These are phyloP conservation scores for Botrytis paeoniae DNA, from an alignment of 2,329 filamentous ascomycete species.

Conservation along the genomic window DNA sequence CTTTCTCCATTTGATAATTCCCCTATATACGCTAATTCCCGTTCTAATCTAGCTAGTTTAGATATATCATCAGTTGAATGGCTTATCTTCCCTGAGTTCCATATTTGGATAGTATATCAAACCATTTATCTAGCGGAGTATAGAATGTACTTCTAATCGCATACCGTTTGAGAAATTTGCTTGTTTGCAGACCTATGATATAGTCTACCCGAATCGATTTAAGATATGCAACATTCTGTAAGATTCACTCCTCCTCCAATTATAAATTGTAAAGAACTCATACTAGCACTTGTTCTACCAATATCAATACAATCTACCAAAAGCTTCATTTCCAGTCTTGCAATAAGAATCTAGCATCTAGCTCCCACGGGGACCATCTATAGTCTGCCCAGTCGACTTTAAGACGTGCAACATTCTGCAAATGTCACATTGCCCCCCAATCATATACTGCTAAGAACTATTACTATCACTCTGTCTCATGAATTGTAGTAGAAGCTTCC, in stretches of 20 bases:
- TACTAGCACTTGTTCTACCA: neutral
- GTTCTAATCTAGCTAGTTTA: neutral
- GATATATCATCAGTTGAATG: neutral
- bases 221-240: neutral
- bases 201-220: neutral
- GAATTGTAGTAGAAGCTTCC: neutral
- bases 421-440: neutral
- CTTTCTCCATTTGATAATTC: neutral
- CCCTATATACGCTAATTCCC: neutral
- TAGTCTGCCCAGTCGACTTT: neutral
- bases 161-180: neutral
- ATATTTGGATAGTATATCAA: neutral
- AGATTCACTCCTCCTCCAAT: neutral
- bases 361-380: neutral
- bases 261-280: neutral
- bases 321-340: neutral
- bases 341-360: neutral
- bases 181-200: neutral
- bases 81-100: neutral
- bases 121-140: neutral
- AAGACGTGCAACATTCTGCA: neutral
- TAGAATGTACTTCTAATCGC: neutral
- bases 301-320: neutral
- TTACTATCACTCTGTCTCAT: no score
- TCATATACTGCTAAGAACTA: neutral